Conservation (phyloP, 768 basidiomycete genomes). For the Auricularia sp. region DNA sequence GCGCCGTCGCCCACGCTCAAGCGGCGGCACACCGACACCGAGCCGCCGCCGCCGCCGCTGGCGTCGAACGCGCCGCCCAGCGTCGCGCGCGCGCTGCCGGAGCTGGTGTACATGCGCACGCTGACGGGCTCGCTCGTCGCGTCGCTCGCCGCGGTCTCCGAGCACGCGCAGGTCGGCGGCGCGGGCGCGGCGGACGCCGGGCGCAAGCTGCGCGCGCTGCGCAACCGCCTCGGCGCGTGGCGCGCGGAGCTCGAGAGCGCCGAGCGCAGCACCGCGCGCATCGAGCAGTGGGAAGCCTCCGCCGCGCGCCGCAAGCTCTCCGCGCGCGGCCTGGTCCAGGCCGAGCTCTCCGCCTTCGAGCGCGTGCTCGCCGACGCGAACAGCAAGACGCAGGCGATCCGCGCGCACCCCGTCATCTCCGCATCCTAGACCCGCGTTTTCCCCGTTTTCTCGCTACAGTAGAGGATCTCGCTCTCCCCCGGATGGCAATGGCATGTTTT, state of each 20-base stretch:
- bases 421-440: background rate
- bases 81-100: constrained; percentile 49
- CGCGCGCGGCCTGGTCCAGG: constrained; percentile 63
- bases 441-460: too few relatives aligned
- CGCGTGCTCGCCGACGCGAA: constrained; percentile 62
- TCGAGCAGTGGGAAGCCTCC: constrained; percentile 69
- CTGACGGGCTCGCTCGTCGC: constrained; percentile 66
- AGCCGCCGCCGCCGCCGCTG: constrained; percentile 26
- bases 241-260: constrained; percentile 77
- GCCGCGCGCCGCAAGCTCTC: constrained; percentile 30
- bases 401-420: background rate
- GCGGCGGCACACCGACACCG: background rate
- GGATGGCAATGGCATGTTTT: background rate
- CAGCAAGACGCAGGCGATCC: constrained; percentile 64
- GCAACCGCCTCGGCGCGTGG: constrained; percentile 76
- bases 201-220: constrained; percentile 74
- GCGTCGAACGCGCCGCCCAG: constrained; percentile 42
- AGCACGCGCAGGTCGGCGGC: constrained; percentile 82
- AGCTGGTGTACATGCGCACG: constrained; percentile 61
- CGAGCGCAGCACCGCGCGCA: constrained; percentile 63
- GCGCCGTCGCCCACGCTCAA: background rate
- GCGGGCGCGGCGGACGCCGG: constrained; percentile 80
- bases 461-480: background rate
- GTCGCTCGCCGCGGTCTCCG: constrained; percentile 68
- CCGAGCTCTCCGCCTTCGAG: constrained; percentile 70